Percentiles rank a stretch among this genome's conserved stretches.
These are phyloP conservation scores for Phytophthora niederhauseri DNA, from an alignment of 352 stramenopile genomes.

Conservation along the genomic window DNA sequence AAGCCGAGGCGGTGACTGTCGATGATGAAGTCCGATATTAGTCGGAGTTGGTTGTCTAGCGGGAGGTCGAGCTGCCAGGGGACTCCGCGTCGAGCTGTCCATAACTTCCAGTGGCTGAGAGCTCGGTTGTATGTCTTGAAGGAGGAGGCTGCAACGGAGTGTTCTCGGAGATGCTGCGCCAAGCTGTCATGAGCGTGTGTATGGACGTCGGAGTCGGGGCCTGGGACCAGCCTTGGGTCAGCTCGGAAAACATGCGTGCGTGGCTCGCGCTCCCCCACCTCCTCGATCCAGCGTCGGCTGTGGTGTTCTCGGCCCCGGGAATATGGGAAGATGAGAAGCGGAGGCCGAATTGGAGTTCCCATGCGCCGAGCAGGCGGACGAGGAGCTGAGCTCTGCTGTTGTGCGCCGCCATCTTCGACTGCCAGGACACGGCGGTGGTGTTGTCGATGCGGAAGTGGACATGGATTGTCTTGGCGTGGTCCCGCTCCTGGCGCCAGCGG, in stretches of 20 bases:
- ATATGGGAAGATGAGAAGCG: slow-evolving; percentile 17
- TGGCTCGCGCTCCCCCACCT: background rate
- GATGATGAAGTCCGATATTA: slow-evolving; percentile 14
- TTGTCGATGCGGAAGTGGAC: slow-evolving; percentile 31
- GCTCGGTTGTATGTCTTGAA: background rate
- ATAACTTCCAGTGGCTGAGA: background rate
- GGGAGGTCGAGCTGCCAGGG: background rate
- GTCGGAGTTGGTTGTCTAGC: background rate
- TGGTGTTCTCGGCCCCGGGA: background rate
- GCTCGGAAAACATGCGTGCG: background rate
- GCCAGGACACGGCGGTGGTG: slow-evolving; percentile 10
- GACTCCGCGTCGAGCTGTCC: background rate
- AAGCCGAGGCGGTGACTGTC: background rate
- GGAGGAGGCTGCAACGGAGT: slow-evolving; percentile 7
- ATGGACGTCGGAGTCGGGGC: background rate
- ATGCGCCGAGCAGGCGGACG: background rate
- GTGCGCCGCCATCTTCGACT: background rate
- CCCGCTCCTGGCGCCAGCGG: background rate
- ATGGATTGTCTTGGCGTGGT: background rate
- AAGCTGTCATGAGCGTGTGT: background rate
- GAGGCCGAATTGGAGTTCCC: background rate
- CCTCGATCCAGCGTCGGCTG: background rate
- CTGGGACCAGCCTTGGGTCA: background rate
- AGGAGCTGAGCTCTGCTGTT: slow-evolving; percentile 19
- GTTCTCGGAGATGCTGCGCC: slow-evolving; percentile 5